Base-by-base conservation (phyloP, 305 asterid species). In the Solanum chacoense region DNA sequence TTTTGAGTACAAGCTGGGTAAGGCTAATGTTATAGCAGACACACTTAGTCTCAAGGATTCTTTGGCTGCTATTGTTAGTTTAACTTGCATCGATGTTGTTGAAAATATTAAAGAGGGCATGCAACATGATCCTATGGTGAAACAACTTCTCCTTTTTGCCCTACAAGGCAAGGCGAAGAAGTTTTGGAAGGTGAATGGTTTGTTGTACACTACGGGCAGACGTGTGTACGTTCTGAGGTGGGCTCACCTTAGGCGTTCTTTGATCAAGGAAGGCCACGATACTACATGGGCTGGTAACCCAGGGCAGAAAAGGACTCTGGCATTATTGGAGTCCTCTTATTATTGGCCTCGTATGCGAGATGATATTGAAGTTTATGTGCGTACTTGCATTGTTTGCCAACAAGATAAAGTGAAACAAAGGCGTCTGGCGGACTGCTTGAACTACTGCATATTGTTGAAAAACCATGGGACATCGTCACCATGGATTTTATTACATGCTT, bases 401-500 rank as follows among this genome's bases (percentile, higher is more conserved):
- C 29, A 65, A 65, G 7, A 65, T 10, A 65, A n/a, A 65, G 72
- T 65, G 9, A 65, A 4, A n/a, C 2, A 6, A 65, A n/a, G 14
- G 72, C 3, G 14, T 0, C 72, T 10, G 12, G 3, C 5, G 29
- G 72, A 8, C 3, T 65, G 14, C 14, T 9, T 65, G 6, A n/a
- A 5, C 14, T 1, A 1, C 7, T n/a, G 7, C 14, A 3, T n/a
- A n/a, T 65, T n/a, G 72, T 7, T 2, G 7, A 65, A n/a, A 65
- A 9, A n/a, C 14, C 7, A n/a, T n/a, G 14, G 29, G 3, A 65
- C 7, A n/a, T 0, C 29, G 1, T 65, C 14, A 4, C 7, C 1
- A n/a, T 11, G 29, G 29, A n/a, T n/a, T 65, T 65, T 0, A 65
- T n/a, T 1, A n/a, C 0, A 0, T 65, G 14, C 29, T 65, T 65